These are phyloP conservation scores for Calophaca sinica DNA, from an alignment of 306 rosid species.

Conservation along the genomic window DNA sequence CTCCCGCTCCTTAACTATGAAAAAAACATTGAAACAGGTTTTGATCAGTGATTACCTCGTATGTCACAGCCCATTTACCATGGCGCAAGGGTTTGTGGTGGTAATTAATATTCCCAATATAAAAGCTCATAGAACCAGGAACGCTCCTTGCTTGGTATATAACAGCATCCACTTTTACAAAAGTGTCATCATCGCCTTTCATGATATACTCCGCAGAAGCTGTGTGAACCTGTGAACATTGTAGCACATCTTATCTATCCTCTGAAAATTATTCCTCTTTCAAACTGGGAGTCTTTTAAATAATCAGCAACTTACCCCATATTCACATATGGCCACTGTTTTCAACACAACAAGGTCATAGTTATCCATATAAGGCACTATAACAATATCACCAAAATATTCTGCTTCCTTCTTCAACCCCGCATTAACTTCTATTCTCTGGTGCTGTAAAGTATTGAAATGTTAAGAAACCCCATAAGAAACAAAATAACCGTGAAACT, in stretches of 20 bases:
- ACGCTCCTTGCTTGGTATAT: slow-evolving; percentile 57
- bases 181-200: slow-evolving; percentile 99
- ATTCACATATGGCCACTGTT: slow-evolving; percentile 94
- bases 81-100: slow-evolving; percentile 85
- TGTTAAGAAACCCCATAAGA: slow-evolving; percentile 32
- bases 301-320: slow-evolving; percentile 74
- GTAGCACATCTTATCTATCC: slow-evolving; percentile 26
- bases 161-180: slow-evolving; percentile 76
- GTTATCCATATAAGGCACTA: slow-evolving; percentile 97
- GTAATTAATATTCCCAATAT: slow-evolving; percentile 93
- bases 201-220: slow-evolving; percentile 76
- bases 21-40: slow-evolving; percentile 24
- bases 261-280: slow-evolving; percentile 4
- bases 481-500: slow-evolving; percentile 23
- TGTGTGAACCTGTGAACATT: slow-evolving; percentile 66
- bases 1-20: slow-evolving; percentile 4
- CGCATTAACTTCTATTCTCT: slow-evolving; percentile 69
- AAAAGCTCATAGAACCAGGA: slow-evolving; percentile 64
- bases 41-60: slow-evolving; percentile 62
- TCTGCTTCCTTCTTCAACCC: slow-evolving; percentile 93
- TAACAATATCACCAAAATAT: slow-evolving; percentile 86
- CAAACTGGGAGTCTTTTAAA: not conserved
- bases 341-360: slow-evolving; percentile 96
- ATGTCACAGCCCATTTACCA: slow-evolving; percentile 99
- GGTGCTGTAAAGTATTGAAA: slow-evolving; percentile 65